phyloP scores from a whole-genome alignment of 345 rosid species.

The Melaleuca quinquenervia region DNA sequence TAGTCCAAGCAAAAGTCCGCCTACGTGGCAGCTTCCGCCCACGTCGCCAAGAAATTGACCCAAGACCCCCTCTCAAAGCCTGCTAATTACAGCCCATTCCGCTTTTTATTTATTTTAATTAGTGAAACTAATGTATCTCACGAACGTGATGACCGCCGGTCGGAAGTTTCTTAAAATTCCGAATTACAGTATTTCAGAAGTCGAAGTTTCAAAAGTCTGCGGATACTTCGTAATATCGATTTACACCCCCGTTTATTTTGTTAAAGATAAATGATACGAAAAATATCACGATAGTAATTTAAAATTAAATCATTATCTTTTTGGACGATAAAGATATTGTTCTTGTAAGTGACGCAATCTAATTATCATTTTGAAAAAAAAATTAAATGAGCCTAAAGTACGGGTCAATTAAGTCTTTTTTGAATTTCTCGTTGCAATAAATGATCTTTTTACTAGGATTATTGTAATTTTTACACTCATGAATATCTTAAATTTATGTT shows the following conservation, averaged over 20 bases:
- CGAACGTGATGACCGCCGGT: neutral
- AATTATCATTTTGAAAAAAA: too few species aligned
- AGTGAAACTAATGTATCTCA: neutral
- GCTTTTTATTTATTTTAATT: neutral
- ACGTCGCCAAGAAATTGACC: neutral
- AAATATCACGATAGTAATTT: too few species aligned
- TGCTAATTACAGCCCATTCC: neutral
- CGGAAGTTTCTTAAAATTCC: neutral
- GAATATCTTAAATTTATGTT: too few species aligned
- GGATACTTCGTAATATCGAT: neutral
- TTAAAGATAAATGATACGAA: neutral
- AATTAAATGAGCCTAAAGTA: too few species aligned
- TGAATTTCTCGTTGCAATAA: neutral
- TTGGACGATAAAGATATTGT: neutral
- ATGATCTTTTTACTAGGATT: rapidly evolving
- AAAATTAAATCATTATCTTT: rapidly evolving
- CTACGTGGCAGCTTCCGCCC: neutral
- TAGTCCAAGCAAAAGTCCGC: neutral
- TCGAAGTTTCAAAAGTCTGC: neutral
- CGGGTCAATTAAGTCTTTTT: neutral
- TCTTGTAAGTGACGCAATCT: neutral
- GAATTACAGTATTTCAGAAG: neutral
- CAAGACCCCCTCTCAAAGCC: neutral
- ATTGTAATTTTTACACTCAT: neutral
- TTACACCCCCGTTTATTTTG: neutral